Evolutionary conservation across 371 early-diverging fungal species (phyloP).

Genomic region (Rhizopus microsporus): DNA sequence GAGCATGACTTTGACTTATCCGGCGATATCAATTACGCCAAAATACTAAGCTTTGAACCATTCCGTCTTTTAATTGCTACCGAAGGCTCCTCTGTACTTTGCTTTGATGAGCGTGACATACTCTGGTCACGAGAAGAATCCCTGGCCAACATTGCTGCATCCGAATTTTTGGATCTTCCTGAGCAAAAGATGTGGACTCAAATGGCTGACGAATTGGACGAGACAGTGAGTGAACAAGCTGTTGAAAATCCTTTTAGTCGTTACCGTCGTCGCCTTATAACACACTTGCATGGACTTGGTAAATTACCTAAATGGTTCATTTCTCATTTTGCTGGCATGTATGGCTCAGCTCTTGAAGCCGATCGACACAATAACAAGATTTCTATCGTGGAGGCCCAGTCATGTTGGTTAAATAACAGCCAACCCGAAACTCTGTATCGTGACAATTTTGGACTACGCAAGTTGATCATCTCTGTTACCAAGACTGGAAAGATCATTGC

Average conservation of each 20-base stretch:
- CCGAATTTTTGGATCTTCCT: constrained; percentile 83
- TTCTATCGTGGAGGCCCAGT: constrained; percentile 27
- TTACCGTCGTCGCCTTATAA: constrained; percentile 67
- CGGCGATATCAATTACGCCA: constrained; percentile 40
- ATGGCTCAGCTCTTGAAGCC: constrained; percentile 19
- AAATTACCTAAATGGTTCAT: constrained; percentile 32
- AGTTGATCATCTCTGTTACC: constrained; percentile 79
- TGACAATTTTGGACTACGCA: constrained; percentile 86
- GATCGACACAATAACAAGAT: constrained; percentile 5
- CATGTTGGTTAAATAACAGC: constrained; percentile 29
- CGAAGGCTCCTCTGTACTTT: constrained; percentile 60
- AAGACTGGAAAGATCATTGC: constrained; percentile 80
- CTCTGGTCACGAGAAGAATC: constrained; percentile 88
- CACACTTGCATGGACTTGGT: constrained; percentile 56
- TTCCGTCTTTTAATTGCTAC: constrained; percentile 48
- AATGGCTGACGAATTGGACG: constrained; percentile 71
- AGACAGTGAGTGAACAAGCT: constrained; percentile 49
- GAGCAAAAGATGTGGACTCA: constrained; percentile 74
- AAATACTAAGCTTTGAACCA: constrained; percentile 21
- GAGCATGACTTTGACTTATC: constrained; percentile 42
- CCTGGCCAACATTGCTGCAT: constrained; percentile 65
- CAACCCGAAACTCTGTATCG: constrained; percentile 45
- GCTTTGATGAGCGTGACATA: constrained; percentile 41
- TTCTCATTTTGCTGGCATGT: constrained; percentile 27
- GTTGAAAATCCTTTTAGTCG: constrained; percentile 52